phyloP scores from a whole-genome alignment of 805 yeast genomes.

The Grigorovia yakushimaensis region DNA sequence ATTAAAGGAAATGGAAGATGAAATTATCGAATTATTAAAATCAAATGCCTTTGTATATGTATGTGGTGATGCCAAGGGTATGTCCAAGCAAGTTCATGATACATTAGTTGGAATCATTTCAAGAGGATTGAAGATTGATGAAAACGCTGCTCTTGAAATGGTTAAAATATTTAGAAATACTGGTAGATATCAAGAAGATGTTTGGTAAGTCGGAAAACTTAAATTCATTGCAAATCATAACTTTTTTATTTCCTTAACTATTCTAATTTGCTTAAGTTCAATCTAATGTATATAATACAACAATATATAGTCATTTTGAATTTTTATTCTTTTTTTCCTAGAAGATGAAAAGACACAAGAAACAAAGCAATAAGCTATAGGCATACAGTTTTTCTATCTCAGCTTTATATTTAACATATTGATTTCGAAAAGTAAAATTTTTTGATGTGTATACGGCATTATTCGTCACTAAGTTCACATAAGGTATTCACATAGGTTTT shows the following conservation, averaged over 20 bases:
- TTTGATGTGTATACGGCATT: too few relatives aligned
- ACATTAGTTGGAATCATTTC: conserved; percentile 57
- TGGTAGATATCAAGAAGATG: conserved; percentile 94
- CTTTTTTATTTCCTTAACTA: too few relatives aligned
- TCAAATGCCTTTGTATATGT: conserved; percentile 87
- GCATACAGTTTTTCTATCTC: too few relatives aligned
- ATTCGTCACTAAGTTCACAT: too few relatives aligned
- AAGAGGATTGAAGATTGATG: conserved; percentile 49
- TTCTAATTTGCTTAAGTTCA: neutral
- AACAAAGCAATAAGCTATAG: too few relatives aligned
- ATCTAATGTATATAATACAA: too few relatives aligned
- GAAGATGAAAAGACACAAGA: too few relatives aligned
- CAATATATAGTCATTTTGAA: too few relatives aligned
- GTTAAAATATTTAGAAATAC: conserved; percentile 70
- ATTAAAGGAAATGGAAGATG: conserved; percentile 41
- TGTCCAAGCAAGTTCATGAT: conserved; percentile 88
- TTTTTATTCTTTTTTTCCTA: too few relatives aligned
- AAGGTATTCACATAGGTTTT: too few relatives aligned
- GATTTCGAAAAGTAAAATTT: too few relatives aligned
- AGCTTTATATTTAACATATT: too few relatives aligned
- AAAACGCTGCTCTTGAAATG: conserved; percentile 64
- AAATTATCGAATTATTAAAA: conserved; percentile 37
- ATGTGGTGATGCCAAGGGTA: conserved; percentile 92
- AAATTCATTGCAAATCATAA: neutral
- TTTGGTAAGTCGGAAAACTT: conserved; percentile 51